Evolutionary conservation across 768 basidiomycete genomes (phyloP).

Genomic region (Gelatoporia subvermispora): DNA sequence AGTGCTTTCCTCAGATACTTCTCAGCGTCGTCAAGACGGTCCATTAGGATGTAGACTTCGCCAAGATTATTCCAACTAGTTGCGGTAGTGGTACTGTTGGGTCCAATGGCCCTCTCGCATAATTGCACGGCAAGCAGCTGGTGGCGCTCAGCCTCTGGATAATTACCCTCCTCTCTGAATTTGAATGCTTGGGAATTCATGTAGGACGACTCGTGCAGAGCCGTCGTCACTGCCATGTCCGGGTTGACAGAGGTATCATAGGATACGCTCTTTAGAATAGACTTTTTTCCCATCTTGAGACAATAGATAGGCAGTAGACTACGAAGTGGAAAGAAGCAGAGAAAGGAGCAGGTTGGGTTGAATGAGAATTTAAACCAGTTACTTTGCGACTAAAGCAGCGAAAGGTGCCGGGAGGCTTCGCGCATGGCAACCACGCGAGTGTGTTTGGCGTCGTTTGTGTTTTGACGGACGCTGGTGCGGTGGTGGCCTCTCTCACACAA

Average conservation of each 20-base stretch:
- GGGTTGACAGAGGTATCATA: slow-evolving; percentile 1
- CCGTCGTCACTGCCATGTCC: slow-evolving; percentile 1
- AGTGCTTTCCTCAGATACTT: slow-evolving; percentile 29
- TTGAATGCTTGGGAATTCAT: no score
- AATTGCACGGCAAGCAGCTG: slow-evolving; percentile 28
- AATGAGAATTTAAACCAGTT: no score
- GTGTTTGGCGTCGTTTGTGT: slow-evolving; percentile 12
- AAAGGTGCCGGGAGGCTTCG: no score
- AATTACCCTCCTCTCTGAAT: slow-evolving; percentile 14
- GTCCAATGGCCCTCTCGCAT: slow-evolving; percentile 22
- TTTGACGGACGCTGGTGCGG: not conserved
- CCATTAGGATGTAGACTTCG: slow-evolving; percentile 32
- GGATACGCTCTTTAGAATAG: no score
- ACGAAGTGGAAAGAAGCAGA: no score
- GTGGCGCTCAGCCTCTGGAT: slow-evolving; percentile 24
- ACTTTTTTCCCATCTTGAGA: no score
- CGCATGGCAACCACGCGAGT: not conserved
- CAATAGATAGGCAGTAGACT: no score
- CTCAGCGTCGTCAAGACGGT: slow-evolving; percentile 33
- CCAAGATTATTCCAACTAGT: slow-evolving; percentile 31
- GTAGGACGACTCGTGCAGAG: slow-evolving; percentile 2
- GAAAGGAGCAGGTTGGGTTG: no score
- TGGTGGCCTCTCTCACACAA: not conserved
- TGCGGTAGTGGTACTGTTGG: slow-evolving; percentile 17
- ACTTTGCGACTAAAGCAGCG: no score